Base-by-base conservation (phyloP, 83 land plant species). In the Thuja plicata region DNA sequence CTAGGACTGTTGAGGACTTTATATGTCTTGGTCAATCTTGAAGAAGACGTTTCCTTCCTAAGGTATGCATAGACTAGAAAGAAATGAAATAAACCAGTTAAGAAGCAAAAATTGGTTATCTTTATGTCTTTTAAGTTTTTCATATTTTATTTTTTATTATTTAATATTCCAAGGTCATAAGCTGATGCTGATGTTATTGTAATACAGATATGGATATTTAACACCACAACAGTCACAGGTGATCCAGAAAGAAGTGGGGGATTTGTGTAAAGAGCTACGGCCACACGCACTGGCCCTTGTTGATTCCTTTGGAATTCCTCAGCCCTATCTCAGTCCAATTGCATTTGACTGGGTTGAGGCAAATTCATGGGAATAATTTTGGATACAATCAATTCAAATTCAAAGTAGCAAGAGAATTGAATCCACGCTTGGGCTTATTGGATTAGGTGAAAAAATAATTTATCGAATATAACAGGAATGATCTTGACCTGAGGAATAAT, bases 331-430 rank as follows among this genome's bases (percentile, higher is more conserved):
- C 86, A 89, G 97, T 41, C 99, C 99, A 30, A 94, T 98, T 80
- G 99, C 99, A 21, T 97, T 92, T 88, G 93, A 98, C 81, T 98
- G 99, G 99, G 89, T 98, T 62, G 96, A 94, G 45, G 92, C 95
- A 76, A 96, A 98, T 84, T 93, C 99, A 2, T 97, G 97, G 98
- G 62, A n/a, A 34, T 27, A 45, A 52, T 38, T 50, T 5, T 15
- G 10, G 83, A 37, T 80, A 9, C 45, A 80, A 3, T 37, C 27
- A 80, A 43, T 54, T 54, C 19, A 16, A 54, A 54, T 16, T 19
- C 4, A 52, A 54, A 54, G 17, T 3, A 54, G 17, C 17, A 0
- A 54, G 57, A 15, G 19, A 50, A 54, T 54, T 54, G 3, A 54
- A 54, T 54, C 57, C 4, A 54, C 0, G 57, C 57, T 54, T 50